A percentile compares a stretch with the other conserved stretches of the same genome.
These are phyloP conservation scores for Penicillium sp. DNA, from an alignment of 2,329 filamentous ascomycete genomes.

Conservation along the genomic window DNA sequence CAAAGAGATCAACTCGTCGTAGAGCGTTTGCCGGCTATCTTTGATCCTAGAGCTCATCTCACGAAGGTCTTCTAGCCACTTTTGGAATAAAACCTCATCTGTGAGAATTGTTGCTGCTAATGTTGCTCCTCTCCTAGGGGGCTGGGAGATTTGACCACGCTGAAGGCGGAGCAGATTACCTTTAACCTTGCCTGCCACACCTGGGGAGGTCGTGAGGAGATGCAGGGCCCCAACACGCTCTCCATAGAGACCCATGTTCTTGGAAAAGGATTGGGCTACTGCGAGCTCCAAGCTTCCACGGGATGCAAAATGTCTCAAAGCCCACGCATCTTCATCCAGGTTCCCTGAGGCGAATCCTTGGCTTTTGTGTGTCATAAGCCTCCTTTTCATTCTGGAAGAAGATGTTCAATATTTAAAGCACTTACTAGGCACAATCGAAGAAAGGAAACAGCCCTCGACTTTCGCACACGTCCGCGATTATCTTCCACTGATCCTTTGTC, in stretches of 20 bases:
- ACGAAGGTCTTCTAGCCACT: neutral
- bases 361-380: neutral
- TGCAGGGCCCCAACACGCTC: constrained; percentile 6
- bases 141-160: constrained; percentile 2
- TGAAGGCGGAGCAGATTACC: neutral
- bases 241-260: constrained; percentile 8
- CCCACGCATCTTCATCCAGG: constrained; percentile 6
- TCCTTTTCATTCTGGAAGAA: neutral
- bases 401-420: neutral
- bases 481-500: constrained; percentile 3
- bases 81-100: neutral
- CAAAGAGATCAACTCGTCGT: neutral
- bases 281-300: constrained; percentile 1
- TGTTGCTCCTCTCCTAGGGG: neutral
- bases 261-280: constrained; percentile 6
- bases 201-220: neutral
- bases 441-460: neutral
- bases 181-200: neutral
- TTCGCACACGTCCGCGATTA: neutral
- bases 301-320: constrained; percentile 3
- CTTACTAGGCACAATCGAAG: constrained; percentile 9
- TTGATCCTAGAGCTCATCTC: constrained; percentile 6
- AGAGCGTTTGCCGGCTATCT: neutral
- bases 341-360: constrained; percentile 8
- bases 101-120: neutral